Evolutionary conservation across 192 early-diverging fungal species (phyloP).

Genomic region (Chytriomyces sp.): DNA sequence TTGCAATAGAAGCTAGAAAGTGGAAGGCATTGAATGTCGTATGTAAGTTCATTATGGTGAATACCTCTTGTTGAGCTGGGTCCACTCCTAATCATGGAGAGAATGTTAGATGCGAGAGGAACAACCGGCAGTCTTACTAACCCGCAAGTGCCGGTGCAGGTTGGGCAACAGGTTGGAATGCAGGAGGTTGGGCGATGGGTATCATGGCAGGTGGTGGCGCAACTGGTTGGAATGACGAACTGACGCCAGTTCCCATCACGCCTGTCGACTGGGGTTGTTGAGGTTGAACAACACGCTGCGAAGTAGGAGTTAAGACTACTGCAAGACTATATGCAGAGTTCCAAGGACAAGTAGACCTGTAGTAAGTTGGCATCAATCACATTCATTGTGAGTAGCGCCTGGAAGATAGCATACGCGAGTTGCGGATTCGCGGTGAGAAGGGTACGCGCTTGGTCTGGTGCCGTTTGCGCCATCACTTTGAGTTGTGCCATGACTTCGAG

Average conservation of each 20-base stretch:
- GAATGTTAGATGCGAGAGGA: too few relatives aligned
- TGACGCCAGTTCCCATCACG: background rate
- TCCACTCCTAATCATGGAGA: too few relatives aligned
- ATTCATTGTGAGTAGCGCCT: slow-evolving; percentile 77
- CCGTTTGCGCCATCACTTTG: slow-evolving; percentile 65
- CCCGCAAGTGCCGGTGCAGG: too few relatives aligned
- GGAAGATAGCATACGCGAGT: slow-evolving; percentile 81
- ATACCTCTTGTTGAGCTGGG: background rate
- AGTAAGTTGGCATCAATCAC: slow-evolving; percentile 66
- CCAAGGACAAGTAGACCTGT: slow-evolving; percentile 35
- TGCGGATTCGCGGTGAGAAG: slow-evolving; percentile 79
- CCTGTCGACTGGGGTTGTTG: slow-evolving; percentile 2
- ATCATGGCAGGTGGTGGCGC: background rate
- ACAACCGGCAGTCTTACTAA: too few relatives aligned
- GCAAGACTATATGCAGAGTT: background rate
- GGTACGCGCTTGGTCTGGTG: slow-evolving; percentile 67
- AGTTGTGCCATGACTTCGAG: slow-evolving; percentile 66
- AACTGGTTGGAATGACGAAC: background rate
- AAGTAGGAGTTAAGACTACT: background rate
- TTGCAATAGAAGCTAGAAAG: slow-evolving; percentile 65
- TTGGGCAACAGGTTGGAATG: too few relatives aligned
- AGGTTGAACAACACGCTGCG: background rate
- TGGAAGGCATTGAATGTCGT: background rate
- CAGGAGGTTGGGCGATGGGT: too few relatives aligned
- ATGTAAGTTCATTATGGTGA: background rate